These are phyloP conservation scores for Protomyces inouyei DNA, from an alignment of 1,139 yeast genomes.

Conservation along the genomic window DNA sequence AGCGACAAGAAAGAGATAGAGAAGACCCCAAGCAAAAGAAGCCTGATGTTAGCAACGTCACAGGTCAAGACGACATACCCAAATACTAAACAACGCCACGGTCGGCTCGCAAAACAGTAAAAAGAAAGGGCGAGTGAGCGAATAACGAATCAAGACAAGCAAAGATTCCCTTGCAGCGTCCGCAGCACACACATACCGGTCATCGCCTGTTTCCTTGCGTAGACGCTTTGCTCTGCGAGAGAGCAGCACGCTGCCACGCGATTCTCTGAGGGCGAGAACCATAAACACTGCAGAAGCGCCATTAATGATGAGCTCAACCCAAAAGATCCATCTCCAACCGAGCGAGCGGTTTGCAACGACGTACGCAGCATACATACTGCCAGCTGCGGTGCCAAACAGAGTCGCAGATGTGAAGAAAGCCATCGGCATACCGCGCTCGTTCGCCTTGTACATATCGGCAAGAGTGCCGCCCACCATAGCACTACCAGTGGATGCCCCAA, in stretches of 20 bases:
- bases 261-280: constrained; percentile 48
- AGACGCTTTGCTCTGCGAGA: constrained; percentile 63
- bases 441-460: constrained; percentile 63
- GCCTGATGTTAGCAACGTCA: not conserved
- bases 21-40: not conserved
- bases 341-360: constrained; percentile 50
- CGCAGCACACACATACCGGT: constrained; percentile 21
- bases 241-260: constrained; percentile 50
- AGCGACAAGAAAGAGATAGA: constrained; percentile 61
- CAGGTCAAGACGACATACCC: constrained; percentile 37
- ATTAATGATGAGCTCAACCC: constrained; percentile 51
- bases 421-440: constrained; percentile 58
- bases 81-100: constrained; percentile 35
- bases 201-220: constrained; percentile 30
- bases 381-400: constrained; percentile 56
- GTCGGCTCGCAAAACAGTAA: constrained; percentile 23
- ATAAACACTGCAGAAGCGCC: constrained; percentile 49
- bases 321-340: constrained; percentile 65
- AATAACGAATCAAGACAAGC: constrained; percentile 4
- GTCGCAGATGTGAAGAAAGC: constrained; percentile 60
- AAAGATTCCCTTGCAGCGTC: constrained; percentile 22
- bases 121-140: constrained; percentile 24
- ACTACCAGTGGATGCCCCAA: constrained; percentile 76
- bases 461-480: constrained; percentile 86
- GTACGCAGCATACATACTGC: constrained; percentile 57